These are phyloP conservation scores for Lactifluus volemus DNA, from an alignment of 768 basidiomycete genomes.

Conservation along the genomic window DNA sequence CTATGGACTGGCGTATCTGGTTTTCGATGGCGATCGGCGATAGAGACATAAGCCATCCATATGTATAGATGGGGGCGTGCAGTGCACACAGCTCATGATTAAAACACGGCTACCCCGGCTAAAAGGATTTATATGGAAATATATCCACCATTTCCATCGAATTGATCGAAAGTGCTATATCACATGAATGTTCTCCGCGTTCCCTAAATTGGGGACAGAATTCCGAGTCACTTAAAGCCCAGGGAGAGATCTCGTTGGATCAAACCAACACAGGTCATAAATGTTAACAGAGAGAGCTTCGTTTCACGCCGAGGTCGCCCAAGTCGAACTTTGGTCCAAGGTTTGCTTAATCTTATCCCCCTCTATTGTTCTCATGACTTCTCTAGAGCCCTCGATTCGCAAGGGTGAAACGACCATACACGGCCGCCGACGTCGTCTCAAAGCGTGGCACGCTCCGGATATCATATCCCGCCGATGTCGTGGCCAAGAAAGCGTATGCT, in stretches of 20 bases:
- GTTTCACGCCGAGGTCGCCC: slow-evolving; percentile 74
- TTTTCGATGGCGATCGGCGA: slow-evolving; percentile 89
- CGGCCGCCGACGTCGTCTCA: slow-evolving; percentile 85
- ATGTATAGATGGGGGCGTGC: not conserved
- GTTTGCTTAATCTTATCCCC: slow-evolving; percentile 32
- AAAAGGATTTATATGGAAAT: not conserved
- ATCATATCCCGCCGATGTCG: slow-evolving; percentile 75
- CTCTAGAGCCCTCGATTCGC: slow-evolving; percentile 80
- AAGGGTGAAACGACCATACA: slow-evolving; percentile 84
- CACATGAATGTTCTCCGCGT: slow-evolving; percentile 1
- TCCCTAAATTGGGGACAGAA: not conserved
- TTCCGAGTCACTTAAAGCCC: no score
- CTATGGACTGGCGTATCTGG: slow-evolving; percentile 81
- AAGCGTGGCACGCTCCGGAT: slow-evolving; percentile 87
- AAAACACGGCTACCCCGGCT: no score
- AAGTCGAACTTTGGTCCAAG: slow-evolving; percentile 91
- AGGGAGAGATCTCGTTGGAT: no score
- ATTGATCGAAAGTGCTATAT: not conserved
- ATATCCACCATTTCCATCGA: not conserved
- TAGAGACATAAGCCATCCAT: slow-evolving; percentile 25
- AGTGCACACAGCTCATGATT: not conserved
- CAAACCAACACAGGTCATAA: slow-evolving; percentile 22
- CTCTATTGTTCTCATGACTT: not conserved
- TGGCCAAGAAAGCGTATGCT: slow-evolving; percentile 80
- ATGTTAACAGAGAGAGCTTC: slow-evolving; percentile 59